Conservation (phyloP, 345 rosid genomes). For the Syzygium aromaticum region DNA sequence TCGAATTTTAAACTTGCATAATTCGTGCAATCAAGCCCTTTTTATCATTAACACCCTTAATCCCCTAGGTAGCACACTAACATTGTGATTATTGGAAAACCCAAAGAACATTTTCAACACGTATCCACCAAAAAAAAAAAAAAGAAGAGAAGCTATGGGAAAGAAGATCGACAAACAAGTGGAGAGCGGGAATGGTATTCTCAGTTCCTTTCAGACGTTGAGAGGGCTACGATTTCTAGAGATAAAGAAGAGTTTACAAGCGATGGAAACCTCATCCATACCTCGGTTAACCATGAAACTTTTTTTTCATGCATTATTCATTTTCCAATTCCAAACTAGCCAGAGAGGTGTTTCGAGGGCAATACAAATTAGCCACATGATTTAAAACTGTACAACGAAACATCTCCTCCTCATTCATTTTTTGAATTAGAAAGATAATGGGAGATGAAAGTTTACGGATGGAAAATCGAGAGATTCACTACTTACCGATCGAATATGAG, state of each 20-base stretch:
- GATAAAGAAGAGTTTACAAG: not conserved
- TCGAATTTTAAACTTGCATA: not conserved
- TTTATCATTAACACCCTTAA: not conserved
- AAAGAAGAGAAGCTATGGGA: not conserved
- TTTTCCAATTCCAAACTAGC: no score
- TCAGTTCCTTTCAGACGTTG: fast-evolving
- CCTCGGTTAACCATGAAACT: no score
- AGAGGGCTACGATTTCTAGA: not conserved
- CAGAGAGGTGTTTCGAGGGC: no score
- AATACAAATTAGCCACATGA: no score
- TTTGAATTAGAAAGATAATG: not conserved
- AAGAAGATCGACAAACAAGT: not conserved
- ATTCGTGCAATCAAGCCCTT: not conserved
- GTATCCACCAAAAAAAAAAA: not conserved
- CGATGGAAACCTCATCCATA: no score
- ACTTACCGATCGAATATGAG: not conserved
- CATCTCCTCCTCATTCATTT: not conserved
- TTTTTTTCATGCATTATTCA: no score
- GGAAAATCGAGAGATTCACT: not conserved
- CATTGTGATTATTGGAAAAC: not conserved
- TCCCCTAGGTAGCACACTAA: not conserved
- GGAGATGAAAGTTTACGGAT: not conserved
- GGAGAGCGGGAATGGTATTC: not conserved
- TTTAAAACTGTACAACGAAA: not conserved
- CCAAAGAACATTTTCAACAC: not conserved